Conservation (phyloP, 2,329 filamentous ascomycete species). For the Pestalotiopsis fici region DNA sequence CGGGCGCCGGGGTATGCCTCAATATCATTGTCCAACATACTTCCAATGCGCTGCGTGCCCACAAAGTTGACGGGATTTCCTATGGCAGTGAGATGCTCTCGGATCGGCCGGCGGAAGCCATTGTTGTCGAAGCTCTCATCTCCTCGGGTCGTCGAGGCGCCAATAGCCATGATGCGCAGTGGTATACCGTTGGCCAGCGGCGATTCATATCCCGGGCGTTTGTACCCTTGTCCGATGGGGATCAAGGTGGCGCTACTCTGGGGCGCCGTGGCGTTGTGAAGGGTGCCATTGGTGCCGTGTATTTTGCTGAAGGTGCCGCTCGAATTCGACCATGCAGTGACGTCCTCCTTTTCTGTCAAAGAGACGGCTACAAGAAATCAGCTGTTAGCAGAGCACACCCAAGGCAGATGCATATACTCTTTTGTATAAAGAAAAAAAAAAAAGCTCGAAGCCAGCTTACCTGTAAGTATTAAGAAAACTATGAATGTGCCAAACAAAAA, state of each 20-base stretch:
- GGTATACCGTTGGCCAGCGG: constrained; percentile 32
- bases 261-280: constrained; percentile 4
- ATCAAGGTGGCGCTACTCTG: not conserved
- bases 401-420: not conserved
- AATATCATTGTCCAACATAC: constrained; percentile 24
- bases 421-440: not conserved
- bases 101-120: constrained; percentile 24
- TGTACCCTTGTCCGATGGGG: constrained; percentile 10
- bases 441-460: not conserved
- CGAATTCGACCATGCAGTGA: constrained; percentile 6
- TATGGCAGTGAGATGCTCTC: constrained; percentile 17
- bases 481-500: constrained; percentile 12
- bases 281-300: constrained; percentile 9
- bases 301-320: constrained; percentile 10
- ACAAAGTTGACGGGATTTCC: constrained; percentile 27
- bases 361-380: constrained; percentile 6
- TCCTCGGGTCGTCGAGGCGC: constrained; percentile 25
- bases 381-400: not conserved
- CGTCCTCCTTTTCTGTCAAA: constrained; percentile 12
- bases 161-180: constrained; percentile 25
- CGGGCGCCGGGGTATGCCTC: constrained; percentile 25
- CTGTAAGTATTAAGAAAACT: constrained; percentile 13
- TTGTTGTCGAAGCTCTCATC: constrained; percentile 23
- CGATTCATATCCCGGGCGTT: constrained; percentile 12
- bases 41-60: constrained; percentile 21